Base-by-base conservation (phyloP, 345 rosid species). In the Angophora floribunda region DNA sequence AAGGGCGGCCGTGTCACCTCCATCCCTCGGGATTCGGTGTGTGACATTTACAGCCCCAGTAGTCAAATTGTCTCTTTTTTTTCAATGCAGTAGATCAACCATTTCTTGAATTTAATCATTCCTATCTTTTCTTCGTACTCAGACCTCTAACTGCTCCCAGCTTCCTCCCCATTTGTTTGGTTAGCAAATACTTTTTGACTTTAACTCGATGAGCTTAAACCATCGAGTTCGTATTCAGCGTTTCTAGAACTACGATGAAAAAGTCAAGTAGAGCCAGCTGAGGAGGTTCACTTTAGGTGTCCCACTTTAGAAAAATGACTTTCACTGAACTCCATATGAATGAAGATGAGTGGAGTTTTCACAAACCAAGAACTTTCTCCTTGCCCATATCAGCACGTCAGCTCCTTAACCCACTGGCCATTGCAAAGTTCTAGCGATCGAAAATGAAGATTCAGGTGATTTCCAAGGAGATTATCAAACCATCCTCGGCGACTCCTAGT, bases 401-500 rank as follows among this genome's bases (percentile, higher is more conserved):
- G 26, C 80, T 70, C 47, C 80, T 36, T 9, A 70, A 9, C 80
- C 47, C 80, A 70, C 80, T 9, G 80, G 26, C 45, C 26, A 36
- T 36, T 36, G 47, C 80, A 70, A 17, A 36, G 80, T 17, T 17
- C 80, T 36, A 70, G 80, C 80, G 17, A 9, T 70, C 80, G 21
- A 86, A 61, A 45, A 86, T 47, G 88, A 86, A 86, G 51, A 86
- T 89, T 30, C 55, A 88, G 45, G 86, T 90, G 59, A 52, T 87
- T 41, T 89, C 91, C 12, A 44, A 55, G 61, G 89, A 87, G 79
- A 36, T 65, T 21, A 52, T 92, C 52, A 67, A 70, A 57, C 92
- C 93, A n/a, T 89, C 86, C 12, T 89, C 45, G 87, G 89, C 90
- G 47, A 88, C 91, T 4, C 88, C 91, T 7, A 26, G 5, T 55